Evolutionary conservation across 2,329 filamentous ascomycete genomes (phyloP).

Genomic region (Microsporum canis): DNA sequence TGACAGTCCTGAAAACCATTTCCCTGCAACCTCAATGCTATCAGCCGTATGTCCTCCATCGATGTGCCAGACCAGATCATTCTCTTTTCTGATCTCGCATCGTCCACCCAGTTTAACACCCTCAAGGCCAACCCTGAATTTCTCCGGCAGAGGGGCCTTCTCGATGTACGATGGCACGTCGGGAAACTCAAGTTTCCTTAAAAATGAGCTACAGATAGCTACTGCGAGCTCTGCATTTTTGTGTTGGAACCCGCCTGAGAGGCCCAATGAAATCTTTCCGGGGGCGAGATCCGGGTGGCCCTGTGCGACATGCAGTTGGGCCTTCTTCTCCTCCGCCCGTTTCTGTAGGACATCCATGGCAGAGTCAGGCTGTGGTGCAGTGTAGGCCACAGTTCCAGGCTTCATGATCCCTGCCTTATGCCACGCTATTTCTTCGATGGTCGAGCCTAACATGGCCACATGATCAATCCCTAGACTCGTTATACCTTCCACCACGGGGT

Average conservation of each 20-base stretch:
- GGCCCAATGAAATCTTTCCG: slow-evolving; percentile 42
- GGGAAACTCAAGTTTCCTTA: slow-evolving; percentile 26
- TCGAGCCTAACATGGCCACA: slow-evolving; percentile 64
- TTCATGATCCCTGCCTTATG: slow-evolving; percentile 88
- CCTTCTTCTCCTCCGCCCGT: slow-evolving; percentile 42
- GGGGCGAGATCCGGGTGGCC: slow-evolving; percentile 38
- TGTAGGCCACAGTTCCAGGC: slow-evolving; percentile 50
- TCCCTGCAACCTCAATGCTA: slow-evolving; percentile 62
- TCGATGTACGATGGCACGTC: slow-evolving; percentile 29
- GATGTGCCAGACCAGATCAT: slow-evolving; percentile 60
- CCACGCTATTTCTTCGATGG: slow-evolving; percentile 76
- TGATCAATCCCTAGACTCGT: slow-evolving; percentile 80
- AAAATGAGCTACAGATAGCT: slow-evolving; percentile 35
- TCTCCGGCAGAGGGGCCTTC: slow-evolving; percentile 42
- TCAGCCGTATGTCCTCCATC: slow-evolving; percentile 84
- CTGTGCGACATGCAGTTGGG: slow-evolving; percentile 39
- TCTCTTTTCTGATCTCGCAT: slow-evolving; percentile 56
- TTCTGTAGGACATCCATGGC: slow-evolving; percentile 47
- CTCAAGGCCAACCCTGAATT: slow-evolving; percentile 55
- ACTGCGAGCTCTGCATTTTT: slow-evolving; percentile 52
- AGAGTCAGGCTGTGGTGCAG: slow-evolving; percentile 45
- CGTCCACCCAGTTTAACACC: slow-evolving; percentile 60
- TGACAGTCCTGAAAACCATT: slow-evolving; percentile 59
- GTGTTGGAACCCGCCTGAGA: slow-evolving; percentile 53
- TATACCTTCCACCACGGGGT: slow-evolving; percentile 60